Conservation (phyloP, 2,329 filamentous ascomycete species). For the Fusarium sp. region DNA sequence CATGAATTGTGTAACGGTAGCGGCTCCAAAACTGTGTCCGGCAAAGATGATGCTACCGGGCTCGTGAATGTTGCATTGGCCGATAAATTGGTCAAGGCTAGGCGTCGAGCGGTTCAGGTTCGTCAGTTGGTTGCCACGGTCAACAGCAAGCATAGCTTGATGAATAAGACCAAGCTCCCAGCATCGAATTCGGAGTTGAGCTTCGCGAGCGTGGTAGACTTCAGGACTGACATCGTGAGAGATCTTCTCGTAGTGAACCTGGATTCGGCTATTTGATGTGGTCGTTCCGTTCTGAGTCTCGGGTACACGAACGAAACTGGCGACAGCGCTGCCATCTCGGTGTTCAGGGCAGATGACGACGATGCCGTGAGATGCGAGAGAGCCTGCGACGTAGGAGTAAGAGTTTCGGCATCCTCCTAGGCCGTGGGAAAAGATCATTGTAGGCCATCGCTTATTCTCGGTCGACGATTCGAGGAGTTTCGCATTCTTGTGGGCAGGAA, state of each 20-base stretch:
- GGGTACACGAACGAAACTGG: slow-evolving; percentile 77
- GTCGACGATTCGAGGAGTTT: slow-evolving; percentile 65
- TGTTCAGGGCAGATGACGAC: slow-evolving; percentile 87
- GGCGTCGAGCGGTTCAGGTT: slow-evolving; percentile 66
- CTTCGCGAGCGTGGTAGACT: slow-evolving; percentile 74
- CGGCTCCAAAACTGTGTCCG: slow-evolving; percentile 85
- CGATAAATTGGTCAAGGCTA: slow-evolving; percentile 69
- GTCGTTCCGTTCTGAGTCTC: slow-evolving; percentile 55
- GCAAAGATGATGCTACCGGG: slow-evolving; percentile 80
- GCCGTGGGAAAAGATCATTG: slow-evolving; percentile 88
- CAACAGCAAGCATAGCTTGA: slow-evolving; percentile 75
- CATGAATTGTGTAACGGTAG: slow-evolving; percentile 79
- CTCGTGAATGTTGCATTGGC: slow-evolving; percentile 73
- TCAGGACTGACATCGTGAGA: slow-evolving; percentile 74
- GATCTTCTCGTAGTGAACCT: slow-evolving; percentile 64
- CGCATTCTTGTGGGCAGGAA: slow-evolving; percentile 80
- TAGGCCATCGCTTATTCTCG: slow-evolving; percentile 74
- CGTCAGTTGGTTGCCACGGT: slow-evolving; percentile 62
- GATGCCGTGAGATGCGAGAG: slow-evolving; percentile 82
- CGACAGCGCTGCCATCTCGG: slow-evolving; percentile 81
- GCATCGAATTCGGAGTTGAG: slow-evolving; percentile 78
- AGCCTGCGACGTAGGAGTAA: slow-evolving; percentile 85
- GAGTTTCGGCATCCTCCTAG: slow-evolving; percentile 84
- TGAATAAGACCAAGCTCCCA: slow-evolving; percentile 83
- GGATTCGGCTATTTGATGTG: slow-evolving; percentile 45